Evolutionary conservation across 2,329 filamentous ascomycete species (phyloP), one percentile per base, ranked within the genome.

Genomic region (Fusarium xyrophilum): DNA sequence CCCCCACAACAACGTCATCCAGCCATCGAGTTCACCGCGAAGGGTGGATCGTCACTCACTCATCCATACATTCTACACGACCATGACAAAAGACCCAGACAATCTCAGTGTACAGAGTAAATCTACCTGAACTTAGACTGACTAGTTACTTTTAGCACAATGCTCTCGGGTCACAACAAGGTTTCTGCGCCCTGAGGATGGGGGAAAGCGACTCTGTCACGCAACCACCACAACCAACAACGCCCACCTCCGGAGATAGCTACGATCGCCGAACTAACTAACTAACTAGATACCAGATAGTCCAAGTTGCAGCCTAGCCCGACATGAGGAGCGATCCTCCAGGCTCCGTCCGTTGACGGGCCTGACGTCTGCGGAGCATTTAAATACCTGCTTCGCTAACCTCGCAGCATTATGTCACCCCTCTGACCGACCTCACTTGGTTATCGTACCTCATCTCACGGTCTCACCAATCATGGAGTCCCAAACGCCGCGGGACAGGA

Each of bases 1-100:
- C 54, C 27, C 65, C 67, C n/a, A n/a, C n/a, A n/a, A 69, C 65
- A 72, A 67, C 67, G 69, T 69, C 70, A 71, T 63, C 27, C 44
- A 46, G 5, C 14, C 43, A 17, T 32, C 25, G 40, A 38, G 55
- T 52, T 53, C n/a, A 44, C 27, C 27, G 35, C 50, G 36, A 66
- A 39, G 42, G 36, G 69, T 70, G 64, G 69, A 70, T 60, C 66
- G 53, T 66, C n/a, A n/a, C n/a, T n/a, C n/a, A n/a, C n/a, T n/a
- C n/a, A n/a, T n/a, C n/a, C n/a, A n/a, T n/a, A n/a, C n/a, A n/a
- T n/a, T n/a, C n/a, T n/a, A n/a, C n/a, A n/a, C n/a, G n/a, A n/a
- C n/a, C n/a, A n/a, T n/a, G n/a, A n/a, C n/a, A n/a, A n/a, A n/a
- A n/a, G n/a, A n/a, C n/a, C n/a, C n/a, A n/a, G n/a, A n/a, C n/a